A percentile compares a stretch with the other conserved stretches of the same genome.
phyloP scores from a whole-genome alignment of 2,329 filamentous ascomycete genomes.

The Thyridium curvatum region DNA sequence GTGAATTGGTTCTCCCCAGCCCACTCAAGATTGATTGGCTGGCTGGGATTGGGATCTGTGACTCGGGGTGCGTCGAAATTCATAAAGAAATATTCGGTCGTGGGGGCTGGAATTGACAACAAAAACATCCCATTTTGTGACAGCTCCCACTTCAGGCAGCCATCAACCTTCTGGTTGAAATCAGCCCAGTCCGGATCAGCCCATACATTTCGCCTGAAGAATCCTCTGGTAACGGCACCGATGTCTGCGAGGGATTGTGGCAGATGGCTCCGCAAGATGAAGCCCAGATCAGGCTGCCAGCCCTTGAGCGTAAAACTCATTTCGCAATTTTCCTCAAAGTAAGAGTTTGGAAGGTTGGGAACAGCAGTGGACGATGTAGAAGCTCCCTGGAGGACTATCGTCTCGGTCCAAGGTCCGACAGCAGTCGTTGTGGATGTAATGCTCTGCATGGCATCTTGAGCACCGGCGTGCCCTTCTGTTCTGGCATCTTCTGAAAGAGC shows the following conservation, averaged over 20 bases:
- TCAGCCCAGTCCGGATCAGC: conserved; percentile 16
- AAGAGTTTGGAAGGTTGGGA: conserved; percentile 20
- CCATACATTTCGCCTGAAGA: conserved; percentile 13
- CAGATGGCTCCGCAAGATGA: conserved; percentile 25
- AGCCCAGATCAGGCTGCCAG: conserved; percentile 33
- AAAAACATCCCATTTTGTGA: conserved; percentile 25
- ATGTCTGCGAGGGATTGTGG: conserved; percentile 24
- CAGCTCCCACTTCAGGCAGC: conserved; percentile 40
- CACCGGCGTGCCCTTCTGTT: no score
- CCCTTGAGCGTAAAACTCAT: conserved; percentile 35
- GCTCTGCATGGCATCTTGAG: no score
- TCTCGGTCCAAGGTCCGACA: no score
- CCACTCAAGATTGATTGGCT: conserved; percentile 26
- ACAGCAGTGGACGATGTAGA: conserved; percentile 11
- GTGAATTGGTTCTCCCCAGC: conserved; percentile 30
- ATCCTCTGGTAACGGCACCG: conserved; percentile 15
- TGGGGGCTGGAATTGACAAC: conserved; percentile 23
- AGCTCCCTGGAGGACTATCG: no score
- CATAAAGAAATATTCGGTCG: conserved; percentile 31
- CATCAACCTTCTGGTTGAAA: conserved; percentile 26
- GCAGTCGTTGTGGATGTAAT: no score
- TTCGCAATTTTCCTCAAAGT: conserved; percentile 26
- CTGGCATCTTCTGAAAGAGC: no score
- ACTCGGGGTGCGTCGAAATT: conserved; percentile 20
- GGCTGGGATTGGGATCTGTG: conserved; percentile 13